Evolutionary conservation across 2,329 filamentous ascomycete genomes (phyloP).

Genomic region (Ophiostoma australiae): DNA sequence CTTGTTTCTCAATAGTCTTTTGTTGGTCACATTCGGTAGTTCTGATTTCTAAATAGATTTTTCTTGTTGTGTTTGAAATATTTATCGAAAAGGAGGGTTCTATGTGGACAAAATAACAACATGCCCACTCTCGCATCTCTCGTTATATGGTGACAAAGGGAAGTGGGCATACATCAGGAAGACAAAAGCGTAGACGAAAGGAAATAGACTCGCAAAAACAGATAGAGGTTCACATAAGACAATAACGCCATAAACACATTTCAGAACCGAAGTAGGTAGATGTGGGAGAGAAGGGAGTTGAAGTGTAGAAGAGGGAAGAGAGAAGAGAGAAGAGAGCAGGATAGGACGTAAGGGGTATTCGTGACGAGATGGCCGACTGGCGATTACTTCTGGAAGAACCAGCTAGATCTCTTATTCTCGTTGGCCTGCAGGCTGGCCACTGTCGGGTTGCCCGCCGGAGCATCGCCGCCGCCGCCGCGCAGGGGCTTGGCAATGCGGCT

Average conservation of each 20-base stretch:
- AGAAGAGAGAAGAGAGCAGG: not conserved
- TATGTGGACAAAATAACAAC: constrained; percentile 18
- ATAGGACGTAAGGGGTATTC: not conserved
- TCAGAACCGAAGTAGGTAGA: not conserved
- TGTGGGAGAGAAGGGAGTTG: not conserved
- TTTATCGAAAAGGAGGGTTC: constrained; percentile 14
- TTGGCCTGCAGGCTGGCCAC: constrained; percentile 56
- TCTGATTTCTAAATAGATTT: not conserved
- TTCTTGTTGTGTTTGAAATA: not conserved
- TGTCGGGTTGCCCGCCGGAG: constrained; percentile 46
- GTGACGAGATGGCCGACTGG: not conserved
- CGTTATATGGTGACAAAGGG: constrained; percentile 21
- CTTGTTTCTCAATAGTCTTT: not conserved
- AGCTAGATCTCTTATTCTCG: constrained; percentile 63
- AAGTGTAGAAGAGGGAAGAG: not conserved
- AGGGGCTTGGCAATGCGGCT: constrained; percentile 67
- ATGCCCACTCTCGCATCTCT: constrained; percentile 15
- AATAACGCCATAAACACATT: constrained; percentile 14
- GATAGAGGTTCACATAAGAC: not conserved
- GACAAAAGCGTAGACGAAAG: not conserved
- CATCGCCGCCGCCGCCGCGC: constrained; percentile 53
- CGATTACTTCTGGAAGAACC: constrained; percentile 30
- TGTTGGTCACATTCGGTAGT: not conserved
- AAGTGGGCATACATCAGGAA: not conserved
- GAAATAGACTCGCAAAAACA: constrained; percentile 1